Percentiles rank a stretch among this genome's conserved stretches.
Evolutionary conservation across 495 filamentous ascomycete genomes (phyloP).

Genomic region (Thermothielavioides terrestris): DNA sequence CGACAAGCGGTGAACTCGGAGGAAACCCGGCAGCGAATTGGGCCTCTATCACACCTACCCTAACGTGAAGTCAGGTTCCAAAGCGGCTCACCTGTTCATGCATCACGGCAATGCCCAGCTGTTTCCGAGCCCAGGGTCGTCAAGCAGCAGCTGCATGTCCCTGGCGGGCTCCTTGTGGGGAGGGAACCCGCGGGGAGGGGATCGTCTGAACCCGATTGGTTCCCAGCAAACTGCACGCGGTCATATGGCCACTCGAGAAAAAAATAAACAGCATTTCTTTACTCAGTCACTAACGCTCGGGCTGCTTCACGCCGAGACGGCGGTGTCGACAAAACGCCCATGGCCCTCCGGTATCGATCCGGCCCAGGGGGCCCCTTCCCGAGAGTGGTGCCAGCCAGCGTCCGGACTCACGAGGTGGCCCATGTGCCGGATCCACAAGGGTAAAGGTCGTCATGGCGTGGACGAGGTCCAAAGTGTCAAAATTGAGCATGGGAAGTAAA

Average conservation of each 20-base stretch:
- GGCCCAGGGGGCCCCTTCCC: not conserved
- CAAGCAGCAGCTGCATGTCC: not conserved
- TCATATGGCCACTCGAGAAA: not conserved
- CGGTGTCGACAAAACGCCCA: not conserved
- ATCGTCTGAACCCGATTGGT: not conserved
- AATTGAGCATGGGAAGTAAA: no score
- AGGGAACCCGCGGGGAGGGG: not conserved
- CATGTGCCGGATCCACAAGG: no score
- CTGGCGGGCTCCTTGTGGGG: not conserved
- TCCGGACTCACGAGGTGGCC: not conserved
- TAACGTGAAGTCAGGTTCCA: no score
- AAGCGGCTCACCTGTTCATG: no score
- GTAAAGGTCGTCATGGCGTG: no score
- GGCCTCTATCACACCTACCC: no score
- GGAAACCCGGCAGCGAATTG: no score
- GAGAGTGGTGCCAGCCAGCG: not conserved
- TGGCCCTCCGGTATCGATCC: slow-evolving; percentile 1
- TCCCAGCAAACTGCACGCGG: not conserved
- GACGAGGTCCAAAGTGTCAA: no score
- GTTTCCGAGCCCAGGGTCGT: no score
- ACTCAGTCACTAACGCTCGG: not conserved
- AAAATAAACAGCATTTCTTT: no score
- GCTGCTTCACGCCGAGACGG: not conserved
- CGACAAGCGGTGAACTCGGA: no score
- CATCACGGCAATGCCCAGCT: no score